Evolutionary conservation across 164 flowering plant species (phyloP).

Genomic region (Amborella trichopoda): DNA sequence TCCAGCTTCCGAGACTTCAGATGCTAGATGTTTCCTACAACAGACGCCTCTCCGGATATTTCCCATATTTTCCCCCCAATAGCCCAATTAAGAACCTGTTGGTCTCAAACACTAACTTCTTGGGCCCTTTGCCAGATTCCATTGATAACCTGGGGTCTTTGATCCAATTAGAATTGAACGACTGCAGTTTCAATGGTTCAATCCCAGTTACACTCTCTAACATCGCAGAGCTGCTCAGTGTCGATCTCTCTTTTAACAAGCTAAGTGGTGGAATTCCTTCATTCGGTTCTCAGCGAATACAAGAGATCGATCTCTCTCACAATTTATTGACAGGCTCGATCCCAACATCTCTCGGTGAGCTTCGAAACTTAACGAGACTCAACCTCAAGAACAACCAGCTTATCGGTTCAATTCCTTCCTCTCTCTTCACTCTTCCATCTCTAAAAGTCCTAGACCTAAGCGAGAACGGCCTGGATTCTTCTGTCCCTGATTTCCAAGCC

Average conservation of each 20-base stretch:
- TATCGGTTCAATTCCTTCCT: constrained; percentile 24
- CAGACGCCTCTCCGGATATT: constrained; percentile 10
- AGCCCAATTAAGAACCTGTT: constrained; percentile 15
- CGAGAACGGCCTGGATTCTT: constrained; percentile 21
- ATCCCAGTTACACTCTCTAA: constrained; percentile 21
- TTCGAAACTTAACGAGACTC: background rate
- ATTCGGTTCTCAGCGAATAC: constrained; percentile 11
- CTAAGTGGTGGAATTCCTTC: constrained; percentile 31
- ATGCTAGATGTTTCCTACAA: constrained; percentile 16
- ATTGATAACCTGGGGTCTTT: constrained; percentile 19
- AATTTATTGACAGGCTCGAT: constrained; percentile 17
- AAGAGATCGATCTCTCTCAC: constrained; percentile 14
- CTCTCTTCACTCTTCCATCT: constrained; percentile 27
- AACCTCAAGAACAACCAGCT: constrained; percentile 5
- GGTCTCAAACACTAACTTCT: constrained; percentile 17
- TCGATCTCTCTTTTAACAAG: constrained; percentile 33
- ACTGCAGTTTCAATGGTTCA: constrained; percentile 24
- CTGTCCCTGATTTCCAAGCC: constrained; percentile 8
- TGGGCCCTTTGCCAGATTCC: constrained; percentile 25
- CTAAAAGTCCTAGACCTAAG: constrained; percentile 19
- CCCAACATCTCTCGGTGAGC: constrained; percentile 10
- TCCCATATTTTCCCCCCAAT: constrained; percentile 20
- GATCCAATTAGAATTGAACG: constrained; percentile 15
- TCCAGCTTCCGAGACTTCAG: constrained; percentile 14
- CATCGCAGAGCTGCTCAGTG: constrained; percentile 15